These are phyloP conservation scores for Hypoxylon crocopeplum DNA, from an alignment of 495 filamentous ascomycete genomes.

Conservation along the genomic window DNA sequence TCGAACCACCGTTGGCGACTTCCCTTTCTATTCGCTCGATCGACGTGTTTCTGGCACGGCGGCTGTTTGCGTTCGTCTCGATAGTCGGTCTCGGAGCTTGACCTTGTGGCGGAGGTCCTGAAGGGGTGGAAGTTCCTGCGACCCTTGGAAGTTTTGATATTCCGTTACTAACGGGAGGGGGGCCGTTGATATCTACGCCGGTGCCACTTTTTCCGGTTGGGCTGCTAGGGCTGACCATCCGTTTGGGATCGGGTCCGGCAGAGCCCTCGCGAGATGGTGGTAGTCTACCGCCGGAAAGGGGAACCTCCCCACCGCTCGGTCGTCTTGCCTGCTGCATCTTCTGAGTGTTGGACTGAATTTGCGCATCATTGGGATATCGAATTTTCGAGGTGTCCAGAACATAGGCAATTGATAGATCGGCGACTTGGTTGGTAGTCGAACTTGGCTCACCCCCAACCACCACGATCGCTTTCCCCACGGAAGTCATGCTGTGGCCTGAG, in stretches of 20 bases:
- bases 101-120: conserved; percentile 85
- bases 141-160: conserved; percentile 74
- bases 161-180: conserved; percentile 40
- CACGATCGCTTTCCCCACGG: conserved; percentile 88
- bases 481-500: conserved; percentile 97
- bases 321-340: conserved; percentile 45
- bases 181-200: conserved; percentile 43
- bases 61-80: conserved; percentile 30
- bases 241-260: conserved; percentile 61
- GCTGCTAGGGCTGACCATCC: conserved; percentile 52
- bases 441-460: conserved; percentile 95
- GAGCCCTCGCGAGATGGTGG: conserved; percentile 69
- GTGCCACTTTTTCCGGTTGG: conserved; percentile 42
- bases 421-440: conserved; percentile 76
- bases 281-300: conserved; percentile 43
- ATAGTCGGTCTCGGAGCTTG: conserved; percentile 76
- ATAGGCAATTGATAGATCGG: conserved; percentile 88
- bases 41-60: conserved; percentile 48
- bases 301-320: conserved; percentile 48
- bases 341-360: conserved; percentile 52
- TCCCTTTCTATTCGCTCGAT: conserved; percentile 49
- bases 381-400: conserved; percentile 95
- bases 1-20: conserved; percentile 31
- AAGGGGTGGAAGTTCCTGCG: conserved; percentile 71
- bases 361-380: conserved; percentile 84